These are phyloP conservation scores for Chrysosporium queenslandicum DNA, from an alignment of 2,329 filamentous ascomycete genomes.

Conservation along the genomic window DNA sequence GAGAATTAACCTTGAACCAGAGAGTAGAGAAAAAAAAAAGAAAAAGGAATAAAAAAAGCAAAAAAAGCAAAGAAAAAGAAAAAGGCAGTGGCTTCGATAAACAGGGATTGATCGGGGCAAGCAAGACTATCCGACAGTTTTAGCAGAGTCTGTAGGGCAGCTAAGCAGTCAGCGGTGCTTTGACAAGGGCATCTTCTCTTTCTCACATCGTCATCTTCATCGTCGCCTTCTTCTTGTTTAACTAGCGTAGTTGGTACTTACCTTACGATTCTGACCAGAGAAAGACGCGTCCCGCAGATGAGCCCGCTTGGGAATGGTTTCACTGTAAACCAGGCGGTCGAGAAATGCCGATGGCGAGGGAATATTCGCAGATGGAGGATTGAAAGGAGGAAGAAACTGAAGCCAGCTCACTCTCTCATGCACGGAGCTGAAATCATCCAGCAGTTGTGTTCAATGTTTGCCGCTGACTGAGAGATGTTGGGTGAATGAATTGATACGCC, in stretches of 20 bases:
- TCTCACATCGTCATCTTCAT: neutral
- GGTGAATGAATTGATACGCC: neutral
- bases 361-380: neutral
- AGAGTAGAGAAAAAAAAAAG: neutral
- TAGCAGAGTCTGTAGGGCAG: slow-evolving; percentile 1
- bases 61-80: neutral
- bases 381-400: neutral
- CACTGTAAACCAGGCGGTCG: neutral
- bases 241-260: no score
- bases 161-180: neutral
- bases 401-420: neutral
- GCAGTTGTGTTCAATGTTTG: neutral
- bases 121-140: neutral
- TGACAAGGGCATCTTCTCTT: neutral
- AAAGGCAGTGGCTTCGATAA: neutral
- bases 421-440: neutral
- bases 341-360: neutral
- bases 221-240: slow-evolving; percentile 1
- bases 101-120: slow-evolving; percentile 1
- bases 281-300: neutral
- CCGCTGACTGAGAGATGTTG: neutral
- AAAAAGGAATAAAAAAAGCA: neutral
- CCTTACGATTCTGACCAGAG: no score
- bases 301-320: neutral
- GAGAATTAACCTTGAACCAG: neutral